These are phyloP conservation scores for Penicillium desertorum DNA, from an alignment of 495 filamentous ascomycete genomes.

Conservation along the genomic window DNA sequence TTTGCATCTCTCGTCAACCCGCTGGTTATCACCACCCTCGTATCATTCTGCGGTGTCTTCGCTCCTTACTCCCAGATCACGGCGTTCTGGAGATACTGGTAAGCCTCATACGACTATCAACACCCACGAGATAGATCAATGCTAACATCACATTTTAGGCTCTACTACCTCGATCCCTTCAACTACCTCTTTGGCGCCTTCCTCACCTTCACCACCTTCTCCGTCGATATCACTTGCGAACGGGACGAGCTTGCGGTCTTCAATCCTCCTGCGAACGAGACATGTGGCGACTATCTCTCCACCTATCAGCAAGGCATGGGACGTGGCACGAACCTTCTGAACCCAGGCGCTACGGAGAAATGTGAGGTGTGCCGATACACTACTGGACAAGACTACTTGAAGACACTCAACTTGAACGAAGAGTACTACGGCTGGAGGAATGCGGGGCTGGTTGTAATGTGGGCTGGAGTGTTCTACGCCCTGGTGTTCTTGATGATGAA, in stretches of 20 bases:
- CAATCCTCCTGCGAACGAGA: conserved; percentile 44
- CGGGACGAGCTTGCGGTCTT: conserved; percentile 58
- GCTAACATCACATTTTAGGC: conserved; percentile 36
- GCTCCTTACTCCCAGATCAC: conserved; percentile 45
- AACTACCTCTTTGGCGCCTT: conserved; percentile 49
- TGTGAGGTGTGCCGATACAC: conserved; percentile 60
- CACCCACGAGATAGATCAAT: too few species aligned
- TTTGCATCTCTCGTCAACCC: conserved; percentile 52
- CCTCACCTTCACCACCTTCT: too few species aligned
- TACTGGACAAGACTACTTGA: conserved; percentile 35
- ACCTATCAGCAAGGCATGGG: conserved; percentile 47
- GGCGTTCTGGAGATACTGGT: conserved; percentile 61
- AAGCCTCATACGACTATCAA: not conserved
- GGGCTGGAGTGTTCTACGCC: too few species aligned
- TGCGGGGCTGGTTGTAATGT: conserved; percentile 13
- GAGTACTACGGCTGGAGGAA: conserved; percentile 43
- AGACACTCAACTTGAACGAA: conserved; percentile 34
- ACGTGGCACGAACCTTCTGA: conserved; percentile 48
- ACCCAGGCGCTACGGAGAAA: conserved; percentile 31
- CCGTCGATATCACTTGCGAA: too few species aligned
- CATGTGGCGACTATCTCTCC: conserved; percentile 56
- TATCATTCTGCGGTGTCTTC: conserved; percentile 49
- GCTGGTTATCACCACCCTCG: conserved; percentile 52
- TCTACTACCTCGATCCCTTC: conserved; percentile 67
- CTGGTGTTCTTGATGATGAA: conserved; percentile 33